Percentiles rank a stretch among this genome's conserved stretches.
Evolutionary conservation across 176 grass and related monocot species (phyloP).

Genomic region (Carex myosuroides): DNA sequence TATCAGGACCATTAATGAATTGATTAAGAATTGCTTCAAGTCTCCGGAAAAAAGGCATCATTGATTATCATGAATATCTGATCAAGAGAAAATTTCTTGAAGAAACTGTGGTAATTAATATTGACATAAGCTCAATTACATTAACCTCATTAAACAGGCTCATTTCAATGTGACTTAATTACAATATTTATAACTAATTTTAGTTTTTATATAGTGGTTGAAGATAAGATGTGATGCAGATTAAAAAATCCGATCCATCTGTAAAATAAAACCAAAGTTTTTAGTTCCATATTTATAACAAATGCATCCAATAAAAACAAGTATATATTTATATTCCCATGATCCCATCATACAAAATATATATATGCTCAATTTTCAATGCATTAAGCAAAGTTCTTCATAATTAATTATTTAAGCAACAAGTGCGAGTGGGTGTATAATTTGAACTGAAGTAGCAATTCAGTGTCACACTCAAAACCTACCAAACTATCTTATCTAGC

Average conservation of each 20-base stretch:
- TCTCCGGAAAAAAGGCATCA: not conserved
- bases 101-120: too few species aligned
- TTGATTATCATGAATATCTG: not conserved
- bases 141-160: not conserved
- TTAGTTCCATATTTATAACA: too few species aligned
- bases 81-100: not conserved
- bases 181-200: not conserved
- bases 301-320: too few species aligned
- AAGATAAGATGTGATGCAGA: too few species aligned
- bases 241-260: too few species aligned
- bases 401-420: not conserved
- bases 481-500: constrained; percentile 17
- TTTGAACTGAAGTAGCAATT: constrained; percentile 9
- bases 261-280: too few species aligned
- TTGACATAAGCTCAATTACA: not conserved
- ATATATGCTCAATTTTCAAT: not conserved
- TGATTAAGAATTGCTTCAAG: not conserved
- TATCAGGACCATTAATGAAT: not conserved
- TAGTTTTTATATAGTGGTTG: too few species aligned
- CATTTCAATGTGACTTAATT: not conserved
- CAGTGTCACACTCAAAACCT: constrained; percentile 16
- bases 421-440: constrained; percentile 2
- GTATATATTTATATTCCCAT: too few species aligned
- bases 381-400: not conserved
- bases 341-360: too few species aligned